Conservation (phyloP, 2,329 filamentous ascomycete species). For the Cytospora piceicola region DNA sequence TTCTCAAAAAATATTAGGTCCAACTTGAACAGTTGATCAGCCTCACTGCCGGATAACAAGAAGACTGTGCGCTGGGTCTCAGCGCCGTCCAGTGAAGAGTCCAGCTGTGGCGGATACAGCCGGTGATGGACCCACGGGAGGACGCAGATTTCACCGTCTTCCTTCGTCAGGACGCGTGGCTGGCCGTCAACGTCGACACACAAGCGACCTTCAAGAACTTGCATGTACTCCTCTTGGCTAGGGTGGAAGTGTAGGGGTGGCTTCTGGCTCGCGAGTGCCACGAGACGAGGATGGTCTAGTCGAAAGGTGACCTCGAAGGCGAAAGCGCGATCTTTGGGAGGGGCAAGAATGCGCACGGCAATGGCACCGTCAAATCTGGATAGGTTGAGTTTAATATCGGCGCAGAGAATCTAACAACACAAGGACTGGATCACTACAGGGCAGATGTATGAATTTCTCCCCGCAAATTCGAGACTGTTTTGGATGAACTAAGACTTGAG, state of each 20-base stretch:
- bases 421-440: no score
- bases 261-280: slow-evolving; percentile 29
- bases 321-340: not conserved
- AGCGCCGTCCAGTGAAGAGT: not conserved
- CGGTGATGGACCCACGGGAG: slow-evolving; percentile 13
- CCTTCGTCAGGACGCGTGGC: slow-evolving; percentile 33
- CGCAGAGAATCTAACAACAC: no score
- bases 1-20: slow-evolving; percentile 42
- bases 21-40: slow-evolving; percentile 36
- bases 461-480: no score
- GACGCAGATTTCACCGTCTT: slow-evolving; percentile 10
- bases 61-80: slow-evolving; percentile 3
- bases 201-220: slow-evolving; percentile 38
- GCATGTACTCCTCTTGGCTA: slow-evolving; percentile 40
- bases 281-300: slow-evolving; percentile 5
- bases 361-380: slow-evolving; percentile 18
- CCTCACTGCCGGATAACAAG: slow-evolving; percentile 37
- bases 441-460: no score
- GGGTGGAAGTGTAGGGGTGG: slow-evolving; percentile 42
- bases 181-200: slow-evolving; percentile 37
- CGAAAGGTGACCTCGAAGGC: slow-evolving; percentile 3
- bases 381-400: no score
- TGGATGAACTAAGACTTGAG: no score
- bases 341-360: not conserved
- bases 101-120: not conserved